Base-by-base conservation (phyloP, 2,329 filamentous ascomycete genomes). In the Diatrype stigma region DNA sequence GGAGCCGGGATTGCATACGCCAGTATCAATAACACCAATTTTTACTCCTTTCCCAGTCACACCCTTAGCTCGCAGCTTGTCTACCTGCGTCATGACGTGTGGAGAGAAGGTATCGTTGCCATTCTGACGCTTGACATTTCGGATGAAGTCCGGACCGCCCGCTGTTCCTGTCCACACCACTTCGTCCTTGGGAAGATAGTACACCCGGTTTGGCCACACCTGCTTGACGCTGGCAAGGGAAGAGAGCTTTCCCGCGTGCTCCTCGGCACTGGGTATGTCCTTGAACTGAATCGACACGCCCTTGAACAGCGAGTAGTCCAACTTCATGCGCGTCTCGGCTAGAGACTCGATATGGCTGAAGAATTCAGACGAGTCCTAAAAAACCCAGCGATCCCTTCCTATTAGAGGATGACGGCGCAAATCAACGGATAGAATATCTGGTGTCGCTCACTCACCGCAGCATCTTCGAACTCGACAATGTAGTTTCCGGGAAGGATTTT, bases 1-100 rank as follows among this genome's bases (percentile, higher is more conserved):
- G 21, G 14, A n/a, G n/a, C n/a, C n/a, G n/a, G n/a, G 0, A 48
- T 22, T 28, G 70, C 76, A 66, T 71, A 78, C 76, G 60, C 79
- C 79, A 21, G 73, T 78, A 60, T 82, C 79, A 26, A 82, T 69
- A 12, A 82, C 67, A 38, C 68, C 79, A 61, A 82, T 68, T 54
- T 76, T 79, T 65, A 81, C 68, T 14, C 78, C 78, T 56, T 73
- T 72, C 35, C 79, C 79, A 0, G 70, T 75, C 49, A 75, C 56
- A 1, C 77, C 78, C 51, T 74, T 63, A 12, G 71, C 73, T 30
- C 70, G 71, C 35, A 82, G 68, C 70, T 76, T 74, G 61, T 80
- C 74, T 17, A 82, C 73, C 64, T 81, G 78, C 2, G 78, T 80
- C 77, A 80, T 80, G 53, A 78, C 60, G 48, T 82, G 79, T 1